Evolutionary conservation across 345 rosid genomes (phyloP).

Genomic region (Arabis alpina): DNA sequence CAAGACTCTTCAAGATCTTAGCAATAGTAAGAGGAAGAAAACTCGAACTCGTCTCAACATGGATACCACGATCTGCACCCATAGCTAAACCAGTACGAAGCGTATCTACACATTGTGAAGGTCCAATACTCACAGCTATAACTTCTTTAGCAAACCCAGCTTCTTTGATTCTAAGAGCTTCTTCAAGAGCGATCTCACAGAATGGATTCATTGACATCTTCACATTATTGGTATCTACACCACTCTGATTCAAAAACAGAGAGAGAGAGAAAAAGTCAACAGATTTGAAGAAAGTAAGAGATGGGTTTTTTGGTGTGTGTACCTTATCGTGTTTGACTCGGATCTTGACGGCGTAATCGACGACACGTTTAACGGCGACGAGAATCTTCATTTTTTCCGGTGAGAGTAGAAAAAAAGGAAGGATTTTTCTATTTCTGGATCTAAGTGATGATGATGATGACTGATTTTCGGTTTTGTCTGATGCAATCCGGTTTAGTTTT

Average conservation of each 20-base stretch:
- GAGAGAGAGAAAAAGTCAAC: not conserved
- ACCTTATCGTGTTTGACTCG: conserved; percentile 95
- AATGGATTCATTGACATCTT: conserved; percentile 99
- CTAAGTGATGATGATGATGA: conserved; percentile 9
- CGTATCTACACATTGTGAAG: conserved; percentile 73
- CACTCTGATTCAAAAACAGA: conserved; percentile 51
- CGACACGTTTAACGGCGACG: conserved; percentile 90
- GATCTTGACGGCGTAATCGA: conserved; percentile 96
- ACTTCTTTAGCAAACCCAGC: conserved; percentile 86
- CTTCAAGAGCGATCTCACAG: conserved; percentile 92
- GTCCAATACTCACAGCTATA: conserved; percentile 77
- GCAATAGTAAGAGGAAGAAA: conserved; percentile 76
- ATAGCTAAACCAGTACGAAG: conserved; percentile 93
- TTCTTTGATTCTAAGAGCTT: conserved; percentile 85
- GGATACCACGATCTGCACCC: conserved; percentile 95
- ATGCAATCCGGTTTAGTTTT: not conserved
- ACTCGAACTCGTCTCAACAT: conserved; percentile 54
- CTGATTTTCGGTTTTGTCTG: not conserved
- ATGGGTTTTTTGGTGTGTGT: not conserved
- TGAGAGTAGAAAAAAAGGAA: not conserved
- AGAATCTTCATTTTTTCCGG: conserved; percentile 75
- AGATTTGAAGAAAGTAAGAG: not conserved
- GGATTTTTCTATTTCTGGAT: conserved; percentile 10
- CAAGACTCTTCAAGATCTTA: conserved; percentile 76
- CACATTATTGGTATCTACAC: conserved; percentile 89